Base-by-base conservation (phyloP, 2,329 filamentous ascomycete species). In the Trichophyton mentagrophytes region DNA sequence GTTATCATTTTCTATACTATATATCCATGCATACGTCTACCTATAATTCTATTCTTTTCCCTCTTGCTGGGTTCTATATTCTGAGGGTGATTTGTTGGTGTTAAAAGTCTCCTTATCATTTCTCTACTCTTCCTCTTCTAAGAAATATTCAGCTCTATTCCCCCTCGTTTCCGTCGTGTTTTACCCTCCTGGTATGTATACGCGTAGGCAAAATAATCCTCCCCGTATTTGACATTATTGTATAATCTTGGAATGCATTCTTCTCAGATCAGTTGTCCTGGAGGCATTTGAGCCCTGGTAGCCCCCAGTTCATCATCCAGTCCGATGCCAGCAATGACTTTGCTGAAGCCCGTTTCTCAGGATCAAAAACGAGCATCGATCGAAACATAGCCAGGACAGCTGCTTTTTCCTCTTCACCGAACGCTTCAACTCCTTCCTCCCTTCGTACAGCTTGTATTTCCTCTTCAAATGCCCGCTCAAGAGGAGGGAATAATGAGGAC, bases 401-500 rank as follows among this genome's bases (percentile, higher is more conserved):
- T 20, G 46, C 36, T 13, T 40, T 61, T 58, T 64, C 62, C 15
- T 64, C 59, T 36, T 60, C 17, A 65, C 66, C 6, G 62, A 62
- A 62, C 7, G 5, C 49, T 13, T 17, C 49, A n/a, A 44, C 59
- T 3, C 61, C 62, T 13, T 1, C 25, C 33, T 66, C 62, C 20
- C 61, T 61, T 49, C 65, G 61, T 58, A 51, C 63, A 11, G 40
- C 27, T 59, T 67, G 63, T 33, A 66, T 49, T 6, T 46, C 22
- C 13, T 64, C 42, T 57, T 68, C 64, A 60, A 69, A 69, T 15
- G 60, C 56, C 17, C 62, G 5, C 1, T 66, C 59, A 40, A 69
- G 38, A 17, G 58, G 7, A 8, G 63, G 64, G 62, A 62, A 67
- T 0, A 30, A 74, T 65, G 65, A 68, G 68, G 2, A 74, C 61